Percentiles rank a stretch among this genome's conserved stretches.
Evolutionary conservation across 2,329 filamentous ascomycete species (phyloP).

Genomic region (Hortaea sp.): DNA sequence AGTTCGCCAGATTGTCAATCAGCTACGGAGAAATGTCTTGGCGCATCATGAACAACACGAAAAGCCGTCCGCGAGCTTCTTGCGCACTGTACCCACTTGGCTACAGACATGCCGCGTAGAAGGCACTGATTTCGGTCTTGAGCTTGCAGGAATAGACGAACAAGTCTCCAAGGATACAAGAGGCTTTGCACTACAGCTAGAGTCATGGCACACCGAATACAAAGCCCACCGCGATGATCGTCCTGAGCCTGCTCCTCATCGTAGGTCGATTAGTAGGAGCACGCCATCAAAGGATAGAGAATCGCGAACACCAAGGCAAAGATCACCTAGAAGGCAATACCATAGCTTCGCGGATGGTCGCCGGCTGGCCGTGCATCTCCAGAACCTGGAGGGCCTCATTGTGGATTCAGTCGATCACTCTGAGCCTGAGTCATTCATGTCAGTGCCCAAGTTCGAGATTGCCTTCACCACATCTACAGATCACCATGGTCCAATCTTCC

Average conservation of each 20-base stretch:
- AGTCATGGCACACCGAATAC: conserved; percentile 83
- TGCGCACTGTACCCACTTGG: conserved; percentile 75
- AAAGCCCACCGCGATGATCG: conserved; percentile 61
- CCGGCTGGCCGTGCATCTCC: conserved; percentile 67
- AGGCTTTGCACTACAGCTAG: conserved; percentile 75
- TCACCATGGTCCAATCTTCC: conserved; percentile 75
- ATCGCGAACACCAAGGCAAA: conserved; percentile 3
- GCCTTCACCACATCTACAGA: conserved; percentile 79
- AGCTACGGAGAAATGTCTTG: conserved; percentile 63
- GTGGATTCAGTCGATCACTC: conserved; percentile 78
- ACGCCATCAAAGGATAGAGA: conserved; percentile 34
- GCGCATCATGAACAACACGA: conserved; percentile 34
- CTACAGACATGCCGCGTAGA: conserved; percentile 74
- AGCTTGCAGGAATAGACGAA: conserved; percentile 79
- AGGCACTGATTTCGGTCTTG: conserved; percentile 78
- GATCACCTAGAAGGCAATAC: conserved; percentile 42
- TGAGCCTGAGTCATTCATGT: conserved; percentile 77
- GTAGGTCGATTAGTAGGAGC: conserved; percentile 63
- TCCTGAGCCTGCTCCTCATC: conserved; percentile 39
- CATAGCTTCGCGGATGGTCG: conserved; percentile 59
- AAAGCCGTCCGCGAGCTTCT: conserved; percentile 49
- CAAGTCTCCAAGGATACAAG: conserved; percentile 72
- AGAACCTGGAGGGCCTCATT: conserved; percentile 80
- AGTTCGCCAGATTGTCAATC: conserved; percentile 78
- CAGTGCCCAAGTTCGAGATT: conserved; percentile 76